These are phyloP conservation scores for Aspergillus pseudoviridinutans DNA, from an alignment of 2,329 filamentous ascomycete genomes.

Conservation along the genomic window DNA sequence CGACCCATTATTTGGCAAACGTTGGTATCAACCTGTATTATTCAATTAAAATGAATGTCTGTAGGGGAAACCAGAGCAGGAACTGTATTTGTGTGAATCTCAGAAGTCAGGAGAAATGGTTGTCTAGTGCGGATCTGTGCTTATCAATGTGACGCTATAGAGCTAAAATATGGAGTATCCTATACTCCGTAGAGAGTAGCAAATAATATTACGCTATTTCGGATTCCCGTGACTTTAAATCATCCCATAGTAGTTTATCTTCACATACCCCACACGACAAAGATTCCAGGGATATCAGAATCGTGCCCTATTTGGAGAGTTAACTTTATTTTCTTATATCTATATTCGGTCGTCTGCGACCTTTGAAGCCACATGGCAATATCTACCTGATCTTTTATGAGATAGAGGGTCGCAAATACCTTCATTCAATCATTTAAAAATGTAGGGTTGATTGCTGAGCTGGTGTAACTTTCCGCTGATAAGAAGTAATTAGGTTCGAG, in stretches of 20 bases:
- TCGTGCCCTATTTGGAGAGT: background rate
- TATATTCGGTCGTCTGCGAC: background rate
- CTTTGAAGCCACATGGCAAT: background rate
- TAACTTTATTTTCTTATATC: background rate
- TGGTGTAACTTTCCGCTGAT: background rate
- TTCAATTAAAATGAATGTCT: background rate
- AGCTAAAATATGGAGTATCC: background rate
- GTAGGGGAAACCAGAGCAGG: background rate
- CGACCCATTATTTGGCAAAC: conserved; percentile 8
- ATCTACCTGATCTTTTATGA: background rate
- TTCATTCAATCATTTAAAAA: background rate
- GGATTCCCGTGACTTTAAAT: background rate
- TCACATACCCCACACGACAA: background rate
- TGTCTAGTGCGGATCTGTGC: background rate
- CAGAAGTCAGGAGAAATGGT: background rate
- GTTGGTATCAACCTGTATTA: background rate
- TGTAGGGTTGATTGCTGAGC: background rate
- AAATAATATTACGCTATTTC: too few relatives aligned
- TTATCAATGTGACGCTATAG: background rate
- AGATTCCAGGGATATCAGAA: background rate
- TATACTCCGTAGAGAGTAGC: too few relatives aligned
- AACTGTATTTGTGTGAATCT: background rate
- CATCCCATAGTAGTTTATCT: background rate
- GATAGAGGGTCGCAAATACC: background rate
- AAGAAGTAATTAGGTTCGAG: conserved; percentile 70